Conservation (phyloP, 169 alveolate genomes). For the Plasmodium ovale region DNA sequence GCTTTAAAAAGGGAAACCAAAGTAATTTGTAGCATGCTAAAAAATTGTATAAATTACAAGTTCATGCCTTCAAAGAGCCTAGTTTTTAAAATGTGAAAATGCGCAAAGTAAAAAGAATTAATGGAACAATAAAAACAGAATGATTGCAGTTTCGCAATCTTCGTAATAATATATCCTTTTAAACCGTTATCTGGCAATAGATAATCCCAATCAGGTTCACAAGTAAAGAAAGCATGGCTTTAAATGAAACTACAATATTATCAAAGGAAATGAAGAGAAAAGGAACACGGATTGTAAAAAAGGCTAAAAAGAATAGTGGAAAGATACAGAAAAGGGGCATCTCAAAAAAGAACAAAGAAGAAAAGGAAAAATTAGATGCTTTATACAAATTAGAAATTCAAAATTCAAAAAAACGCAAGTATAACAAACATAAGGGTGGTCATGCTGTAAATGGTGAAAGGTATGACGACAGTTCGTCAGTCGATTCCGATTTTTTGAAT, state of each 20-base stretch:
- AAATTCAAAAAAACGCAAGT: slow-evolving; percentile 40
- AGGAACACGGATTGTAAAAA: slow-evolving; percentile 3
- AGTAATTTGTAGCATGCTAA: too few species aligned
- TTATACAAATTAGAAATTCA: slow-evolving; percentile 58
- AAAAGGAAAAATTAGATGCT: slow-evolving; percentile 57
- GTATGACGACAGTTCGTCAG: slow-evolving; percentile 2
- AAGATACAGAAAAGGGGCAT: slow-evolving; percentile 9
- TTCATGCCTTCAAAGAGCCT: too few species aligned
- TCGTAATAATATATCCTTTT: too few species aligned
- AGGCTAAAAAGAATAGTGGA: slow-evolving; percentile 16
- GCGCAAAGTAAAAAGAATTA: too few species aligned
- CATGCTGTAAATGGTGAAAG: too few species aligned
- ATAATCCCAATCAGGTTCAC: too few species aligned
- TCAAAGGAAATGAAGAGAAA: slow-evolving; percentile 7
- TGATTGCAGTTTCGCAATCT: too few species aligned
- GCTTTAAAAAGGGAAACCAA: not conserved
- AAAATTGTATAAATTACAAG: too few species aligned
- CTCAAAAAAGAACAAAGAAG: slow-evolving; percentile 15
- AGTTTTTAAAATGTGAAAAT: too few species aligned
- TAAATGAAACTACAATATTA: not conserved
- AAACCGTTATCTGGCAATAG: too few species aligned
- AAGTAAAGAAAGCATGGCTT: slow-evolving; percentile 33
- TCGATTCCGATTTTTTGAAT: slow-evolving; percentile 30
- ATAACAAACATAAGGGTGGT: not conserved
- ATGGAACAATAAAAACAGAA: too few species aligned